Conservation (phyloP, 2,329 filamentous ascomycete species). For the Aspergillus carbonarius region DNA sequence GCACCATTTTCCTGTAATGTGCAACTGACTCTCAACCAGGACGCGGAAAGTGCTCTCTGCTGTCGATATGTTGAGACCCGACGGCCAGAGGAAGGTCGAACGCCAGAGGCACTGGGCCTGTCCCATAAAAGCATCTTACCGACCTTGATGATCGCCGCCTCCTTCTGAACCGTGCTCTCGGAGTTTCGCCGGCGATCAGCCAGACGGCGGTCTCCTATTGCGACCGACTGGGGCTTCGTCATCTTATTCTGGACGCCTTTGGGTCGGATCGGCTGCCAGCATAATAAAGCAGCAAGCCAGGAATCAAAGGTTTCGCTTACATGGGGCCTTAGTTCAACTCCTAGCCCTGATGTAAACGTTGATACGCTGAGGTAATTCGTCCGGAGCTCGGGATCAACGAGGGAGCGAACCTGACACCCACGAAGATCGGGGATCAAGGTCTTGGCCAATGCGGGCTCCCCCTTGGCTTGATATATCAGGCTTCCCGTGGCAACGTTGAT, state of each 20-base stretch:
- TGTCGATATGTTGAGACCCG: conserved; percentile 56
- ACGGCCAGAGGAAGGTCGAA: conserved; percentile 34
- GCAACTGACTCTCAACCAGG: conserved; percentile 87
- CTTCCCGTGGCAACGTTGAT: conserved; percentile 53
- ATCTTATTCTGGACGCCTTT: conserved; percentile 53
- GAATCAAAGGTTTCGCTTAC: conserved; percentile 53
- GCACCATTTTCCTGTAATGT: conserved; percentile 93
- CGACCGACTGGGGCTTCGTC: conserved; percentile 48
- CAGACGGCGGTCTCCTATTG: conserved; percentile 44
- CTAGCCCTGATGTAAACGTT: conserved; percentile 48
- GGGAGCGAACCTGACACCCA: conserved; percentile 50
- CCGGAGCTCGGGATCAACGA: conserved; percentile 48
- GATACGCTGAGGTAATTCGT: conserved; percentile 50
- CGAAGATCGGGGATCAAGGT: conserved; percentile 51
- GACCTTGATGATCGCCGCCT: conserved; percentile 88
- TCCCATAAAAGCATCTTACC: conserved; percentile 92
- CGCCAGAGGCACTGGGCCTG: conserved; percentile 57
- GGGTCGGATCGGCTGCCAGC: conserved; percentile 53
- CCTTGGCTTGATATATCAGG: conserved; percentile 52
- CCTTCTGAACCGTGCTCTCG: conserved; percentile 58
- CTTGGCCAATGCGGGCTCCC: conserved; percentile 49
- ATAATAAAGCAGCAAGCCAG: conserved; percentile 52
- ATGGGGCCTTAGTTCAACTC: conserved; percentile 49
- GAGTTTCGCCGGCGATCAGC: conserved; percentile 47
- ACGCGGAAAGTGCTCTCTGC: conserved; percentile 58